A percentile compares a stretch with the other conserved stretches of the same genome.
These are phyloP conservation scores for Aspergillus puulaauensis DNA, from an alignment of 2,329 filamentous ascomycete species.

Conservation along the genomic window DNA sequence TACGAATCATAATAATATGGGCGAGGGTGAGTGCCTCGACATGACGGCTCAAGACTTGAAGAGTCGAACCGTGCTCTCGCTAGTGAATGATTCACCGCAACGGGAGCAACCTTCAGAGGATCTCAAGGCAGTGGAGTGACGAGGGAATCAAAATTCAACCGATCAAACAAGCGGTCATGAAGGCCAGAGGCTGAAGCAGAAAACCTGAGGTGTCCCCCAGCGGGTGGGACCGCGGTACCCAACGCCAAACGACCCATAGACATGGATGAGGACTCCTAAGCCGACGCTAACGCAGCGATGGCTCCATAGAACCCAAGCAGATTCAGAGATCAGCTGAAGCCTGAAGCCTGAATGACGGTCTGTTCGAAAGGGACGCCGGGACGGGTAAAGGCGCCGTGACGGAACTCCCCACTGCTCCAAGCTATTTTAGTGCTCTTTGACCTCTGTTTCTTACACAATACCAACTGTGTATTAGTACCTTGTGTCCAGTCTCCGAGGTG, in stretches of 20 bases:
- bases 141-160: background rate
- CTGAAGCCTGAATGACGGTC: constrained; percentile 17
- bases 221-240: constrained; percentile 19
- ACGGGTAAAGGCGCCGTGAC: constrained; percentile 29
- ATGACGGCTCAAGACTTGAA: background rate
- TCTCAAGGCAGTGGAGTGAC: constrained; percentile 16
- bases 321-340: constrained; percentile 32
- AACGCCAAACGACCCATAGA: constrained; percentile 36
- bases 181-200: constrained; percentile 5
- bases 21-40: background rate
- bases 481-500: background rate
- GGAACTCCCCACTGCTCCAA: constrained; percentile 18
- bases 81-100: constrained; percentile 6
- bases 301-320: constrained; percentile 18
- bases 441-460: background rate
- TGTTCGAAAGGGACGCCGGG: constrained; percentile 21
- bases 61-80: background rate
- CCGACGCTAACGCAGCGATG: constrained; percentile 26
- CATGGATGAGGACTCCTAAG: constrained; percentile 34
- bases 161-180: constrained; percentile 19
- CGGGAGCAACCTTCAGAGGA: constrained; percentile 6
- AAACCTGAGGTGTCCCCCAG: constrained; percentile 17
- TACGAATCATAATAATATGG: background rate
- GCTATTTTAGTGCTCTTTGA: background rate
- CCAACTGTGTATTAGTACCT: background rate